Evolutionary conservation across 2,329 filamentous ascomycete genomes (phyloP).

Genomic region (Diaporthe sp.): DNA sequence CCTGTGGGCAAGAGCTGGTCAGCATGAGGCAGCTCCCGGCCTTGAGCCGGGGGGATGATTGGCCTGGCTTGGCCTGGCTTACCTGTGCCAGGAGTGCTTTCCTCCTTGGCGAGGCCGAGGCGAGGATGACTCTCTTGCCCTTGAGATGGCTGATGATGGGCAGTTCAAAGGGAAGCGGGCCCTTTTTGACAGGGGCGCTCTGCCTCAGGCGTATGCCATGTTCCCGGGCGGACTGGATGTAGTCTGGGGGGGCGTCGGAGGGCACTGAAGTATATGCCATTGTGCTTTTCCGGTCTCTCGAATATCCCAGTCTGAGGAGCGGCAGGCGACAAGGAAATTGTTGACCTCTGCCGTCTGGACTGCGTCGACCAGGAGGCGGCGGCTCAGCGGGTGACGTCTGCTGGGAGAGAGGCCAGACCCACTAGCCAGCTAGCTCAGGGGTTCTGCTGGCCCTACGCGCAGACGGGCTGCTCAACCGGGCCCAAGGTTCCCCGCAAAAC

Average conservation of each 20-base stretch:
- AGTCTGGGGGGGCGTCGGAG: slow-evolving; percentile 57
- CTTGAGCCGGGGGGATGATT: no score
- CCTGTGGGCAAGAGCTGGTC: slow-evolving; percentile 53
- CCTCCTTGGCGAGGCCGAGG: slow-evolving; percentile 87
- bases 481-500: slow-evolving; percentile 18
- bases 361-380: not conserved
- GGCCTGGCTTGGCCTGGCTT: slow-evolving; percentile 20
- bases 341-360: not conserved
- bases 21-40: not conserved
- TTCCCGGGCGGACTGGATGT: slow-evolving; percentile 53
- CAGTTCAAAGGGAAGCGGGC: slow-evolving; percentile 77
- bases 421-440: slow-evolving; percentile 9
- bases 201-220: slow-evolving; percentile 48
- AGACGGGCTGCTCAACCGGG: not conserved
- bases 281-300: slow-evolving; percentile 3
- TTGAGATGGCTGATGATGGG: slow-evolving; percentile 83
- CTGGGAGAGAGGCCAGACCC: not conserved
- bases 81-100: slow-evolving; percentile 83
- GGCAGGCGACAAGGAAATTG: not conserved
- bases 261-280: slow-evolving; percentile 38
- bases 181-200: slow-evolving; percentile 55
- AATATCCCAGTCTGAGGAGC: slow-evolving; percentile 12
- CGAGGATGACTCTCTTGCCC: slow-evolving; percentile 85
- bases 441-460: slow-evolving; percentile 11
- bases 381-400: slow-evolving; percentile 13